phyloP scores from a whole-genome alignment of 805 yeast species.

The Yarrowia phangngaensis region DNA sequence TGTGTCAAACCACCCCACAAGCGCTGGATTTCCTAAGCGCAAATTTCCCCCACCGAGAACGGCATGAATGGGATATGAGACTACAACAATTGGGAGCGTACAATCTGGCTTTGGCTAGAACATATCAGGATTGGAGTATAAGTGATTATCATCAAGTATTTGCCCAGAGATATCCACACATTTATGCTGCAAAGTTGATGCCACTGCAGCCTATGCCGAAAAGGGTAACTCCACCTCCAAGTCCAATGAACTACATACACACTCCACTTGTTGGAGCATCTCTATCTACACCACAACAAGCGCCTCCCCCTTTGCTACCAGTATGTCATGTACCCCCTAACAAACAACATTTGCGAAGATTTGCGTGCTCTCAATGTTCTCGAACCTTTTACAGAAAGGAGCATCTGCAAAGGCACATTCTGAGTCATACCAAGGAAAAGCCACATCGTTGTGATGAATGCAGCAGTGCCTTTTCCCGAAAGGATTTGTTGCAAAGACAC shows the following conservation, averaged over 20 bases:
- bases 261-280: too few relatives aligned
- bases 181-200: conserved; percentile 6
- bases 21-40: conserved; percentile 4
- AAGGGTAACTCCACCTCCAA: conserved; percentile 19
- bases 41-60: conserved; percentile 21
- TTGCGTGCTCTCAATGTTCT: conserved; percentile 19
- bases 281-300: too few relatives aligned
- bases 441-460: conserved; percentile 16
- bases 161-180: conserved; percentile 15
- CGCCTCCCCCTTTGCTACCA: background rate
- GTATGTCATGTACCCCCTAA: conserved; percentile 10
- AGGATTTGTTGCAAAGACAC: conserved; percentile 24
- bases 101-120: background rate
- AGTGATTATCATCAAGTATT: conserved; percentile 15
- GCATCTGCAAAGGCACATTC: conserved; percentile 21
- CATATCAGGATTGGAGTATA: conserved; percentile 20
- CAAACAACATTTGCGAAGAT: conserved; percentile 24
- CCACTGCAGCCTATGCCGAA: conserved; percentile 22
- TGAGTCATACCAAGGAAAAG: conserved; percentile 23
- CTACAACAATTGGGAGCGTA: conserved; percentile 16
- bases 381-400: conserved; percentile 19
- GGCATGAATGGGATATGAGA: conserved; percentile 18
- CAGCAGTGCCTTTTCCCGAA: conserved; percentile 14
- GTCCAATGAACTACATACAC: conserved; percentile 17
- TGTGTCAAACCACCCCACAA: conserved; percentile 11